Base-by-base conservation (phyloP, 2,329 filamentous ascomycete genomes). In the Ceratocystis harringtonii region DNA sequence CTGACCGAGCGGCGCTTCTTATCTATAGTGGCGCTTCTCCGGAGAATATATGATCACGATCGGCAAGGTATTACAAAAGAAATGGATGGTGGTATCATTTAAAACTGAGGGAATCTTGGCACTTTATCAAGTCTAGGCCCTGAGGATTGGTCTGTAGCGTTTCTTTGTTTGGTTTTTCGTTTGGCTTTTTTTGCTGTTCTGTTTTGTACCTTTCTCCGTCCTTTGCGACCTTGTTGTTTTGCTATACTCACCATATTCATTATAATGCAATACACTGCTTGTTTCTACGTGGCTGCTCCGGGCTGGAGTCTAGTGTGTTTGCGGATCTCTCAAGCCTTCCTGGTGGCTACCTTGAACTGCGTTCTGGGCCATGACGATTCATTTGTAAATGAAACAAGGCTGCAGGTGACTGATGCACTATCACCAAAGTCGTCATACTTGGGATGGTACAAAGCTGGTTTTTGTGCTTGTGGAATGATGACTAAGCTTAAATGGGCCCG, bases 51-150 rank as follows among this genome's bases (percentile, higher is more conserved):
- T 65, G 43, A 65, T 65, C 43, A 65, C 57, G 55, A 41, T 44
- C 55, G 43, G 43, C 44, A 61, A 48, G 43, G 43, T 55, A 52
- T 63, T 48, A 65, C 43, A 65, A 32, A 65, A 65, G 45, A 65
- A 25, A 63, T 52, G 45, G 62, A 52, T 43, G 62, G 62, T 52
- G 62, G n/a, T 10, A 55, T 41, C 30, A 63, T 63, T 41, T 63
- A 32, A 63, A 50, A 63, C 45, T 52, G 48, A 63, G 50, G 50
- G 45, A 62, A 44, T 41, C 30, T 25, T 52, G 62, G 62, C 28
- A 65, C 63, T 61, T 45, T 65, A 65, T 65, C 19, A 60, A 65
- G 63, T 65, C 63, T 30, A 61, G 63, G 63, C 55, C 61, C 57
- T 45, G 44, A 45, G 64, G 58, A 62, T 65, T 58, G 64, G 64